Evolutionary conservation across 495 filamentous ascomycete genomes (phyloP), one percentile per base, ranked within the genome.

Genomic region (Alectoria sarmentosa): DNA sequence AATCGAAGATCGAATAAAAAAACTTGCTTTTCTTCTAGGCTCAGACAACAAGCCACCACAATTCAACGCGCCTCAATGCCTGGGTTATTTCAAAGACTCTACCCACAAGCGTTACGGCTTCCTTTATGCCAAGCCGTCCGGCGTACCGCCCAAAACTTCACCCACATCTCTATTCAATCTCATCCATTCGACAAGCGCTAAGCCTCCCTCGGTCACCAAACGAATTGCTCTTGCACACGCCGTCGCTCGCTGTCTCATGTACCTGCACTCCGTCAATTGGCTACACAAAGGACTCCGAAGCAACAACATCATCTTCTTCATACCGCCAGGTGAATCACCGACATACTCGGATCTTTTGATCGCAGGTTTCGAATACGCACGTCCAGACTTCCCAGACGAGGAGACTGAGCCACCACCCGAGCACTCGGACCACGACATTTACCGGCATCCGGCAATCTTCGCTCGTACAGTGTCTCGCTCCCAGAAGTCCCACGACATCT

Each of bases 201-300:
- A 11, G 39, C 55, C 23, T 21, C 68, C 68, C 5, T 65, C 68
- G 4, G 54, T 70, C 13, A 61, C 61, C 4, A 21, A 42, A 7
- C 62, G 68, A 17, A 58, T 57, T 8, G 32, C 14, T 13, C 62
- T 70, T 8, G 66, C 69, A 6, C 46, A 60, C 8, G 41, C 52
- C 30, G 23, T 69, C 5, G 49, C 59, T 4, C 15, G 55, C 15
- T 62, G 21, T 26, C 28, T 69, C 10, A n/a, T 66, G 26, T 70
- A 70, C 46, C 70, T 86, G 1, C 82, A 86, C 58, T 72, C 77
- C 0, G 79, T 83, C 3, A 78, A 82, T 64, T 86, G 80, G 83
- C 70, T 84, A 34, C 82, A 85, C 73, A 85, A 85, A 69, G 80
- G 80, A 5, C 70, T 85, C 4, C 77, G 81, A 23, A 79, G 76